A percentile compares a stretch with the other conserved stretches of the same genome.
phyloP scores from a whole-genome alignment of 192 early-diverging fungal species.

The Backusella sp. region DNA sequence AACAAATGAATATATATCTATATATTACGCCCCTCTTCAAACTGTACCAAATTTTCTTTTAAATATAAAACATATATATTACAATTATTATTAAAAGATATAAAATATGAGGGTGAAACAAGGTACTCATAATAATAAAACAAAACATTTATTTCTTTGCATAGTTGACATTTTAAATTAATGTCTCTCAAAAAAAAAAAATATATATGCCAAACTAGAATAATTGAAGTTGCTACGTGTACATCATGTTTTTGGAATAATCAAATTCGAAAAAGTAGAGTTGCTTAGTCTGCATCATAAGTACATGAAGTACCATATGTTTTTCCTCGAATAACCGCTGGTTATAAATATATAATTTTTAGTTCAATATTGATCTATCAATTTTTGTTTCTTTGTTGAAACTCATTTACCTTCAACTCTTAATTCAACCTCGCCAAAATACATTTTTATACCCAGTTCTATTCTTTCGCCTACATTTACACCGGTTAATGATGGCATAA shows the following conservation, averaged over 20 bases:
- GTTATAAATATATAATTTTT: background rate
- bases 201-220: too few species aligned
- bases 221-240: background rate
- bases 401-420: conserved; percentile 33
- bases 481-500: conserved; percentile 38
- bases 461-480: conserved; percentile 39
- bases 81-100: too few species aligned
- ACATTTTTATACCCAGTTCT: conserved; percentile 40
- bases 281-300: conserved; percentile 29
- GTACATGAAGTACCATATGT: conserved; percentile 42
- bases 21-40: too few species aligned
- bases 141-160: too few species aligned
- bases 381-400: background rate
- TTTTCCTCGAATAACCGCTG: conserved; percentile 41
- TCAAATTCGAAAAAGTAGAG: background rate
- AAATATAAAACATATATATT: too few species aligned
- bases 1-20: too few species aligned
- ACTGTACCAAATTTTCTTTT: too few species aligned
- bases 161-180: too few species aligned
- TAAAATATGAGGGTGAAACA: too few species aligned
- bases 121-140: too few species aligned
- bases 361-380: background rate
- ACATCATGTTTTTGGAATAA: too few species aligned
- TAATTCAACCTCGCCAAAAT: conserved; percentile 42
- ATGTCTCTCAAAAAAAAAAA: too few species aligned